Conservation (phyloP, 1,139 yeast genomes). For the Candida sanyaensis region DNA sequence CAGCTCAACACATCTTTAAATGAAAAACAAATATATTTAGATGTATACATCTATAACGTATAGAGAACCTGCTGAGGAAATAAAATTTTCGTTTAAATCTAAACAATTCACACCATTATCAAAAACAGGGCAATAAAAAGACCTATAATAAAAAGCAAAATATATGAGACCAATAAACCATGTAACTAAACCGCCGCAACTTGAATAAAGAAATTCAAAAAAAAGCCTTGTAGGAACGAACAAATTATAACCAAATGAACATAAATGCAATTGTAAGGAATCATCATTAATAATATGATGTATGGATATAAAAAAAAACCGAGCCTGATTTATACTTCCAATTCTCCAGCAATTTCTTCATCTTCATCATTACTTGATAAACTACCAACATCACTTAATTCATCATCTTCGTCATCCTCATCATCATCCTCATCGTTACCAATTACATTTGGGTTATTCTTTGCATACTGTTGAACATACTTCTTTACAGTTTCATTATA, state of each 20-base stretch:
- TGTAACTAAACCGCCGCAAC: not conserved
- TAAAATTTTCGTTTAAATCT: too few species aligned
- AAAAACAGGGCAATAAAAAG: not conserved
- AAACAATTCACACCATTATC: not conserved
- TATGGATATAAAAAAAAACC: not conserved
- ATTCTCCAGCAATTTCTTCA: constrained; percentile 13
- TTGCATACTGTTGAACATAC: constrained; percentile 77
- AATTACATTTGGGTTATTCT: constrained; percentile 21
- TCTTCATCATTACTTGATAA: constrained; percentile 52
- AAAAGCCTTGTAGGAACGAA: not conserved
- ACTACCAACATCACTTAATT: constrained; percentile 51
- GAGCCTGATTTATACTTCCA: constrained; percentile 5
- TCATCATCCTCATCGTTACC: constrained; percentile 37
- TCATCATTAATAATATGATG: not conserved
- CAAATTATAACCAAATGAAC: not conserved
- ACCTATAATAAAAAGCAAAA: not conserved
- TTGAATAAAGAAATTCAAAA: not conserved
- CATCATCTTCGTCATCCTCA: constrained; percentile 50
- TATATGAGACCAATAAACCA: not conserved
- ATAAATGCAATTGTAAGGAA: not conserved
- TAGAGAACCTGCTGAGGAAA: not conserved
- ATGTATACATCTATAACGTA: not conserved
- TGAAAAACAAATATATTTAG: not conserved
- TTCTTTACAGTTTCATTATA: constrained; percentile 72
- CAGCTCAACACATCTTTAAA: not conserved